Conservation (phyloP, 2,329 filamentous ascomycete species). For the Monosporascus sp. region DNA sequence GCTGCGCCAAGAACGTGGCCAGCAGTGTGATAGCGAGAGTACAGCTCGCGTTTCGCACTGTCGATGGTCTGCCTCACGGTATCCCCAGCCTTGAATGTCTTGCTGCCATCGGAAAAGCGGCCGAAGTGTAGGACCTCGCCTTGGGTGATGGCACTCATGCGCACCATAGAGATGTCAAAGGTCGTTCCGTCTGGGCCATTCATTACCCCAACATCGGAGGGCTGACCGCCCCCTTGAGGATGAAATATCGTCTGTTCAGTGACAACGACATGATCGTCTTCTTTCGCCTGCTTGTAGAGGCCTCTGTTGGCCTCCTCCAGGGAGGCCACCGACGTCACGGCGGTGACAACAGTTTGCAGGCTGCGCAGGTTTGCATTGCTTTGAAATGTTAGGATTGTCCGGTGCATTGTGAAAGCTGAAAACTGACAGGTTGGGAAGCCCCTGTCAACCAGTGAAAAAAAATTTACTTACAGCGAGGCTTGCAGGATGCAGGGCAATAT, state of each 20-base stretch:
- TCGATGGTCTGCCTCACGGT: constrained; percentile 54
- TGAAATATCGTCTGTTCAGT: constrained; percentile 68
- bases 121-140: constrained; percentile 63
- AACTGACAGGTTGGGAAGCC: neutral
- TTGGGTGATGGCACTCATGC: constrained; percentile 43
- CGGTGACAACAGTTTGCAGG: constrained; percentile 27
- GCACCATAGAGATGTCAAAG: constrained; percentile 53
- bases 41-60: constrained; percentile 51
- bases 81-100: constrained; percentile 35
- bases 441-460: too few species aligned
- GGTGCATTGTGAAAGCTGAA: constrained; percentile 18
- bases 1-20: constrained; percentile 68
- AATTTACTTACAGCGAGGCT: too few species aligned
- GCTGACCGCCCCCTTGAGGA: constrained; percentile 69
- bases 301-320: constrained; percentile 45
- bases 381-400: constrained; percentile 36
- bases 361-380: constrained; percentile 26
- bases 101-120: constrained; percentile 34
- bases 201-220: constrained; percentile 60
- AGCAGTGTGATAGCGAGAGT: constrained; percentile 67
- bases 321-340: constrained; percentile 41
- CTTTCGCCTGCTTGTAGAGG: constrained; percentile 52
- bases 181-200: constrained; percentile 19
- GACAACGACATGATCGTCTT: constrained; percentile 50
- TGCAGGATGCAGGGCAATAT: too few species aligned